Evolutionary conservation across 768 basidiomycete genomes (phyloP).

Genomic region (Collybia mongolica): DNA sequence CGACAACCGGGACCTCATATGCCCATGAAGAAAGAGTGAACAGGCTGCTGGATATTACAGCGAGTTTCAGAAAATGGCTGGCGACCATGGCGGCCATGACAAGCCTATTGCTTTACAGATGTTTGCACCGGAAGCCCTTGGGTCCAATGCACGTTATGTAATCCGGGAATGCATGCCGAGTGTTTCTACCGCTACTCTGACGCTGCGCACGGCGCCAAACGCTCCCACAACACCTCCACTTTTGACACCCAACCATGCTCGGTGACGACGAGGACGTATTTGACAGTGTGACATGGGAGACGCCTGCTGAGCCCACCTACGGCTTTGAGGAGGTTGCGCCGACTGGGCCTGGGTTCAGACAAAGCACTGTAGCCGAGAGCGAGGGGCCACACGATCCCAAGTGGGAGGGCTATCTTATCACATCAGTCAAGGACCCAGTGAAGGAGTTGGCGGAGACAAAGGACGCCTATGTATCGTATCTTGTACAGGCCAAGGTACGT

Average conservation of each 20-base stretch:
- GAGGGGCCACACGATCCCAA: conserved; percentile 83
- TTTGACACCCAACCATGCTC: conserved; percentile 50
- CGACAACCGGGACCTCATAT: conserved; percentile 65
- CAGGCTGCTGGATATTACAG: conserved; percentile 25
- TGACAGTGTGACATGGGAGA: conserved; percentile 91
- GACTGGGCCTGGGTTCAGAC: conserved; percentile 76
- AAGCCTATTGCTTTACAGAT: conserved; percentile 29
- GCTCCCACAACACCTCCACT: conserved; percentile 2
- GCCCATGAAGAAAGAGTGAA: conserved; percentile 37
- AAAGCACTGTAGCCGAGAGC: conserved; percentile 70
- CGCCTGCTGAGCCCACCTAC: conserved; percentile 51
- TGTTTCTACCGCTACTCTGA: not conserved
- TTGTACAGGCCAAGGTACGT: conserved; percentile 83
- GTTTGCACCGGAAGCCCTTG: conserved; percentile 27
- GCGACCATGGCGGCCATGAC: conserved; percentile 19
- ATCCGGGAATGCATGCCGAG: too few species aligned
- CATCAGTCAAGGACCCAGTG: conserved; percentile 85
- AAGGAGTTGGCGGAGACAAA: conserved; percentile 97
- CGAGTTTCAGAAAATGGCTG: conserved; percentile 15
- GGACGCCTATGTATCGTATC: conserved; percentile 94
- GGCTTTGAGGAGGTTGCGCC: conserved; percentile 40
- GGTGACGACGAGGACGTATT: conserved; percentile 89
- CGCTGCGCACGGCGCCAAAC: conserved; percentile 8
- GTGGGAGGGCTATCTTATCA: conserved; percentile 87
- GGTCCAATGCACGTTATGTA: not conserved